Evolutionary conservation across 176 grass and related monocot species (phyloP).

Genomic region (Sorghum bicolor): Sorghum_bicolor_NCBIv3 NC_012872.2:73877501-73878000

Average conservation of each 20-base stretch:
- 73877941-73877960: conserved; percentile 73
- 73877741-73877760: conserved; percentile 80
- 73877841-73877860: conserved; percentile 58
- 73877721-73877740: conserved; percentile 76
- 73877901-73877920: conserved; percentile 68
- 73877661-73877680: conserved; percentile 92
- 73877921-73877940: conserved; percentile 97
- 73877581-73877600: conserved; percentile 61
- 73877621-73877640: conserved; percentile 72
- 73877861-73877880: conserved; percentile 82
- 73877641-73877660: conserved; percentile 92
- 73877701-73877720: conserved; percentile 71
- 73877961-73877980: conserved; percentile 20
- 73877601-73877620: conserved; percentile 74
- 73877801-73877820: conserved; percentile 56
- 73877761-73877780: conserved; percentile 99
- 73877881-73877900: conserved; percentile 87
- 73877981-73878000: conserved; percentile 73
- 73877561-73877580: conserved; percentile 69
- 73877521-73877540: conserved; percentile 53
- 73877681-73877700: conserved; percentile 46
- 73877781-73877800: conserved; percentile 91
- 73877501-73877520: conserved; percentile 87
- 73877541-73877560: conserved; percentile 44
- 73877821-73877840: conserved; percentile 75